phyloP scores from a whole-genome alignment of 208 protist species.

The Acanthamoeba royreba region DNA sequence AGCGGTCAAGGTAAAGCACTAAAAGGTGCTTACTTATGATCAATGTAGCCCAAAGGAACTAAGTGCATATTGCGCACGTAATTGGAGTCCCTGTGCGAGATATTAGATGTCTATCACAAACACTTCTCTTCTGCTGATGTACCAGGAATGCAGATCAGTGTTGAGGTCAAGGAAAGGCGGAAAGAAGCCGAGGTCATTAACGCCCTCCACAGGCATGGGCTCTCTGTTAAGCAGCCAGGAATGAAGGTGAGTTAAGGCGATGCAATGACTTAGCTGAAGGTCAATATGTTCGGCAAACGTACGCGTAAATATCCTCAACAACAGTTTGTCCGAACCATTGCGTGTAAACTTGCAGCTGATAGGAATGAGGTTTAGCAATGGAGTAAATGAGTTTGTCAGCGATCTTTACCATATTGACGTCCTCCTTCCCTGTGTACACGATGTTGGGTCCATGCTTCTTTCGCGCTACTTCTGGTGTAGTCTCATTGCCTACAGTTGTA shows the following conservation, averaged over 20 bases:
- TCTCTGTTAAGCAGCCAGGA: not conserved
- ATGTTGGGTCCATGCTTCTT: not conserved
- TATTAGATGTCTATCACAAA: too few species aligned
- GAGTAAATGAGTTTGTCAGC: too few species aligned
- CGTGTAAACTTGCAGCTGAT: slow-evolving; percentile 36
- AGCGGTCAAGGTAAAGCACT: too few species aligned
- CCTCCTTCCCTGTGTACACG: slow-evolving; percentile 31
- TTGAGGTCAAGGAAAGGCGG: not conserved
- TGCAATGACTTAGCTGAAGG: not conserved
- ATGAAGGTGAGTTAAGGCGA: not conserved
- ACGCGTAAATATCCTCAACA: not conserved
- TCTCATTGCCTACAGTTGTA: not conserved
- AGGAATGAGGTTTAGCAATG: too few species aligned
- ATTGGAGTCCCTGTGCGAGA: not conserved
- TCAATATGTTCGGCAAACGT: not conserved
- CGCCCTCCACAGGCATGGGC: not conserved
- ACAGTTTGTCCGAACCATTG: slow-evolving; percentile 21
- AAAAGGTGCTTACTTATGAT: not conserved
- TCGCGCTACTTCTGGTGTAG: not conserved
- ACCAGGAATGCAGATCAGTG: not conserved
- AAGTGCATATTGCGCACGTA: slow-evolving; percentile 11
- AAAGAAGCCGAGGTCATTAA: slow-evolving; percentile 46
- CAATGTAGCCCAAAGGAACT: not conserved
- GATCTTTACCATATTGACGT: not conserved
- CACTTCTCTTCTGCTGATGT: too few species aligned